Evolutionary conservation across 2,329 filamentous ascomycete genomes (phyloP), one percentile per base, ranked within the genome.

Genomic region (Fonsecaea monophora): DNA sequence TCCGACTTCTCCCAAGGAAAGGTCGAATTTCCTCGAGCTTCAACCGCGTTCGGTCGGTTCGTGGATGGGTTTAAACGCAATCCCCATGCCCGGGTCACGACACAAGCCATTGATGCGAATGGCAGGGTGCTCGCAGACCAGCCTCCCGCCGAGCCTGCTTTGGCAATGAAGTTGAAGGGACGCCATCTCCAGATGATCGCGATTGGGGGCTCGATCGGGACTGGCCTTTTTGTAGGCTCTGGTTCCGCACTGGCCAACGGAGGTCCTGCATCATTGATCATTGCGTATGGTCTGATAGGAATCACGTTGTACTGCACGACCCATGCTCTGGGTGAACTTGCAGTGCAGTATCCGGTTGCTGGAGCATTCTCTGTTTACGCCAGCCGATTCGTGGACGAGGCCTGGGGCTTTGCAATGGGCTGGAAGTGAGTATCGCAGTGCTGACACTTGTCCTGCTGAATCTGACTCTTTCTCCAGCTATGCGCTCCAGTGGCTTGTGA

Each of bases 111-210:
- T 15, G 83, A 82, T 60, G 82, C 82, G 6, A 83, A 86, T 78
- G 84, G 84, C 62, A 82, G 82, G 67, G 81, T 83, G 13, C 88
- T 86, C 75, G 84, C 92, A 75, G 80, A 92, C 71, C 89, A 93
- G 75, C 77, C 77, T 62, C 80, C 15, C 84, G 83, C 53, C 94
- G 92, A 1, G 90, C 92, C 3, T 85, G 89, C 70, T 90, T 83
- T 98, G 59, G 87, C 90, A 59, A 85, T 93, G 74, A 89, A 88
- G 77, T 80, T 96, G 72, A 95, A 96, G 80, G 88, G 89, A 21
- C 85, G 93, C 56, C 94, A 98, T 82, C 77, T 97, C 76, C 94
- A 97, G 82, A 97, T 97, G 94, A 97, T 97, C 83, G 94, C 94
- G 13, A 96, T 97, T 72, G 93, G 93, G 73, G 93, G 93, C 53